Percentiles rank a stretch among this genome's conserved stretches.
These are phyloP conservation scores for Phaeosphaeriaceae sp. DNA, from an alignment of 2,329 filamentous ascomycete species.

Conservation along the genomic window DNA sequence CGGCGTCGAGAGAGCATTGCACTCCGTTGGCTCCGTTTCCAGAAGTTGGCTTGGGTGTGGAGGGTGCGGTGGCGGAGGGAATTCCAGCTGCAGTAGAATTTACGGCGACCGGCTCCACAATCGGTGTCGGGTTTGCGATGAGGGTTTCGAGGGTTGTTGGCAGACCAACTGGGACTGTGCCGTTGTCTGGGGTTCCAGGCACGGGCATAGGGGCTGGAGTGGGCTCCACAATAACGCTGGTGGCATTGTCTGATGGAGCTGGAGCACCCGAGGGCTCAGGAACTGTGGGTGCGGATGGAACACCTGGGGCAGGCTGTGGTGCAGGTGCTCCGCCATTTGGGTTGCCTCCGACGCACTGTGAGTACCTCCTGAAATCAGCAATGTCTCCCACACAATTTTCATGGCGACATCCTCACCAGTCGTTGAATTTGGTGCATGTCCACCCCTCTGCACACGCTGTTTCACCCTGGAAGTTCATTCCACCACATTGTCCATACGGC, in stretches of 20 bases:
- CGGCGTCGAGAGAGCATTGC: conserved; percentile 57
- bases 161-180: conserved; percentile 6
- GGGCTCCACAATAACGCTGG: conserved; percentile 7
- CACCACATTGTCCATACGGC: conserved; percentile 56
- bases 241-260: conserved; percentile 2
- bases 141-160: conserved; percentile 8
- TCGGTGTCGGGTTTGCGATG: conserved; percentile 1
- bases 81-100: not conserved
- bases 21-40: conserved; percentile 27
- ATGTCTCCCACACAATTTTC: too few species aligned
- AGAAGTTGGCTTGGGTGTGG: conserved; percentile 2
- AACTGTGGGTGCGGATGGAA: conserved; percentile 3
- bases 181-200: conserved; percentile 4
- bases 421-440: conserved; percentile 51
- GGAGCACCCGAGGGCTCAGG: conserved; percentile 16
- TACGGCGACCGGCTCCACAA: not conserved
- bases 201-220: not conserved
- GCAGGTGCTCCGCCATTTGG: not conserved
- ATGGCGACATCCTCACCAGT: too few species aligned
- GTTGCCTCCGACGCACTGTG: conserved; percentile 47
- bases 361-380: too few species aligned
- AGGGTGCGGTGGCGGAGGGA: not conserved
- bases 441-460: conserved; percentile 49
- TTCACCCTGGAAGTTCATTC: conserved; percentile 49
- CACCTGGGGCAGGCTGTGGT: not conserved